phyloP scores from a whole-genome alignment of 148 eudicot genomes.

The Agrostemma githago region DNA sequence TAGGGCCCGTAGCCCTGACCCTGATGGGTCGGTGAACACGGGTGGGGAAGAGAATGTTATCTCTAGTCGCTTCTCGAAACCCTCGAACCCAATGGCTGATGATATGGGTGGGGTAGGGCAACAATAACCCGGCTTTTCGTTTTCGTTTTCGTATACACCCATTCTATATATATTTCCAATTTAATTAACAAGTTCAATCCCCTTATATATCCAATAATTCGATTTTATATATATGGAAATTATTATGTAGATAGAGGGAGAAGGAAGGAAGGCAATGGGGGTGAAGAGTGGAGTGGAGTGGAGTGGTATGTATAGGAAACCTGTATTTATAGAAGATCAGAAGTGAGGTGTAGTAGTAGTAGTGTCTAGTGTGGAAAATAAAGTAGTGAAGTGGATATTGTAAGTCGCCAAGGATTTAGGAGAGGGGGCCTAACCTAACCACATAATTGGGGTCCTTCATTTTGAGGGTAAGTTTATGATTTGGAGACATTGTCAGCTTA shows the following conservation, averaged over 20 bases:
- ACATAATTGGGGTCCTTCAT: constrained; percentile 7
- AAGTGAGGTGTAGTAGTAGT: neutral
- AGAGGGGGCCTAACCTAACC: neutral
- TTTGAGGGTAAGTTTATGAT: constrained; percentile 4
- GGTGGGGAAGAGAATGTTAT: constrained; percentile 34
- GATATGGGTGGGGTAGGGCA: neutral
- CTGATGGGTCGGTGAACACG: constrained; percentile 30
- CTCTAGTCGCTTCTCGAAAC: constrained; percentile 54
- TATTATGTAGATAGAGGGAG: neutral
- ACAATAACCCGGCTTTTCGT: neutral
- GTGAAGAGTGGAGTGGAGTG: constrained; percentile 5
- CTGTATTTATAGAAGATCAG: constrained; percentile 7
- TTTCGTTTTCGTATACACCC: constrained; percentile 17
- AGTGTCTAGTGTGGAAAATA: neutral
- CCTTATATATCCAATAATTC: too few relatives aligned
- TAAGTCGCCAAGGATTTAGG: constrained; percentile 1
- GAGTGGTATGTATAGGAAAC: constrained; percentile 5
- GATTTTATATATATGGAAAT: neutral
- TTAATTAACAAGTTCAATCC: too few relatives aligned
- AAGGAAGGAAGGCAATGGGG: neutral
- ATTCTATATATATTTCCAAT: neutral
- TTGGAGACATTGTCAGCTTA: constrained; percentile 13
- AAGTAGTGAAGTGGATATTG: constrained; percentile 11
- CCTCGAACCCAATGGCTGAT: constrained; percentile 54
- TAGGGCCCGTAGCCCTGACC: constrained; percentile 40